Evolutionary conservation across 345 rosid genomes (phyloP), one percentile per base, ranked within the genome.

Genomic region (Tarenaya hassleriana): DNA sequence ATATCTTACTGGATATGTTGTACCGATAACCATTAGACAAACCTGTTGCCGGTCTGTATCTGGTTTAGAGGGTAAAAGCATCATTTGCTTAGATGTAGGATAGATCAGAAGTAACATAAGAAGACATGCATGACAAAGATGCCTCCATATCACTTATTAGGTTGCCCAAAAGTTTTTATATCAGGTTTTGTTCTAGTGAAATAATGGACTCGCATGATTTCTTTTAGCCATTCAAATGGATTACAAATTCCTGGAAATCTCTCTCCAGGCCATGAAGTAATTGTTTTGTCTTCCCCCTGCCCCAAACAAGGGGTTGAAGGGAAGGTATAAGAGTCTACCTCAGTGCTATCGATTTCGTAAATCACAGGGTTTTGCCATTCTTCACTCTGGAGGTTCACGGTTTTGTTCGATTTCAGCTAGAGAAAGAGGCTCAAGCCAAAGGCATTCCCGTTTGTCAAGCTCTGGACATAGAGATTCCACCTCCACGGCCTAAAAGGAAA

Each of bases 401-500:
- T 38, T 52, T 31, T 39, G 18, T 17, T 37, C 34, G 18, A 37
- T 48, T 60, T 67, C 82, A 91, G 98, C 47, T 91, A 80, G 96
- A 91, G 77, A 91, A 84, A 85, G 98, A 91, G 61, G 98, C 98
- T 57, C 69, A 73, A 62, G 75, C 78, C 35, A 91, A 87, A 74
- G 98, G 98, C 29, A 64, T 87, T 70, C 84, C 95, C 4, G 63
- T 79, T 46, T 79, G 82, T 60, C 83, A 86, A 75, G 75, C 91
- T 65, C 66, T 84, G 39, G 83, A 91, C 69, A 84, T 91, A 64
- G 84, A 84, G 40, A 91, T 91, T 56, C 98, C 98, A 21, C 96
- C 98, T 76, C 98, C 98, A 56, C 95, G 98, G 47, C 98, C 96
- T 16, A 91, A 91, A 68, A 71, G 89, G 63, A 91, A 91, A 76